Evolutionary conservation across 352 stramenopile genomes (phyloP).

Genomic region (Phytopythium litorale): DNA sequence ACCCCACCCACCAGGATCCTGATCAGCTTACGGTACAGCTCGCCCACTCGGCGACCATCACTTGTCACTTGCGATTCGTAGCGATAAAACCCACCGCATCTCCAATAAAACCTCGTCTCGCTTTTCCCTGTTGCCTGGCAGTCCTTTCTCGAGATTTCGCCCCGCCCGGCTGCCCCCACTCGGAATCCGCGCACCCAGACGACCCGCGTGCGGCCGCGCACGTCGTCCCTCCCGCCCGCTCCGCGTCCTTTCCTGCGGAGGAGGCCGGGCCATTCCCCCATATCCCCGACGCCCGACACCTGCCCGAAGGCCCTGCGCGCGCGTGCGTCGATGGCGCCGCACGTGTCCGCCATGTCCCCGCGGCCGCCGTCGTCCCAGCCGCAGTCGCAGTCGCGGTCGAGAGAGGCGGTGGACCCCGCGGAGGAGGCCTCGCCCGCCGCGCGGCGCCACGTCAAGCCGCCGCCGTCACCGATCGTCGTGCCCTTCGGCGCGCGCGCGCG

Average conservation of each 20-base stretch:
- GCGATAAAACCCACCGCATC: background rate
- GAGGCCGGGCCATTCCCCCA: background rate
- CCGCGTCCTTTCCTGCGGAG: background rate
- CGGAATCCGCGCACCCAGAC: background rate
- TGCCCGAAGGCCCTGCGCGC: too few relatives aligned
- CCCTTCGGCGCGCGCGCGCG: background rate
- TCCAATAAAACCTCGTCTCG: background rate
- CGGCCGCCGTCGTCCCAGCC: background rate
- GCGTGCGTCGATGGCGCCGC: conserved; percentile 22
- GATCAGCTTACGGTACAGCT: too few relatives aligned
- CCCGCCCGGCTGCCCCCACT: background rate
- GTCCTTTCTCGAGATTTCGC: conserved; percentile 3
- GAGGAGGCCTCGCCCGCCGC: background rate
- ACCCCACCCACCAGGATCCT: too few relatives aligned
- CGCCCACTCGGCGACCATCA: too few relatives aligned
- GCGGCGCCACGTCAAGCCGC: background rate
- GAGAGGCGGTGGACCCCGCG: background rate
- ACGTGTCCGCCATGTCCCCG: conserved; percentile 24
- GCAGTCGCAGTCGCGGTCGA: conserved; percentile 1
- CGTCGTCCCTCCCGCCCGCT: background rate
- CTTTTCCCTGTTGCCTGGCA: background rate
- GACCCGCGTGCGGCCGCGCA: background rate
- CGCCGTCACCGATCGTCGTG: background rate
- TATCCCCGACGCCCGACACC: background rate
- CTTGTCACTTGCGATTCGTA: too few relatives aligned